Evolutionary conservation across 805 yeast species (phyloP).

Genomic region (Yamadazyma phyllophila): DNA sequence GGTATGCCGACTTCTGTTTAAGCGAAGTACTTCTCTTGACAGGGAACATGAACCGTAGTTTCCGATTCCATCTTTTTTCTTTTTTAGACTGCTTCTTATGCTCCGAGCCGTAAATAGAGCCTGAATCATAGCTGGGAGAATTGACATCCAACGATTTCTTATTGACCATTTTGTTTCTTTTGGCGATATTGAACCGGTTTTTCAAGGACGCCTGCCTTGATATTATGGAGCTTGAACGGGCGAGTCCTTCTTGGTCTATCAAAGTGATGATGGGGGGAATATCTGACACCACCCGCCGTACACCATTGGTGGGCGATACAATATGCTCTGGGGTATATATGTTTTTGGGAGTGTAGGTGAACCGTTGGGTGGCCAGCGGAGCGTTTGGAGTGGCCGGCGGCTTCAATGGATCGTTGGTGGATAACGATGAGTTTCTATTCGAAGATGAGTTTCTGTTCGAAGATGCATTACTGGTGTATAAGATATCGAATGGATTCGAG

Average conservation of each 20-base stretch:
- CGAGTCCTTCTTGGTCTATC: slow-evolving; percentile 19
- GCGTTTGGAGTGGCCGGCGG: slow-evolving; percentile 3
- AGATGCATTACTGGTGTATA: slow-evolving; percentile 16
- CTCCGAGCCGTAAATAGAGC: slow-evolving; percentile 8
- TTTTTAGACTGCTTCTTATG: slow-evolving; percentile 2
- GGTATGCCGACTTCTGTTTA: slow-evolving; percentile 16
- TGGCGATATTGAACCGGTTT: slow-evolving; percentile 27
- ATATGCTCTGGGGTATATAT: slow-evolving; percentile 6
- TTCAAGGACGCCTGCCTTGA: slow-evolving; percentile 31
- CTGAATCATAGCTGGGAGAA: slow-evolving; percentile 2
- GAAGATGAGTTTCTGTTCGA: slow-evolving; percentile 5
- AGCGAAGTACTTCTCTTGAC: slow-evolving; percentile 35
- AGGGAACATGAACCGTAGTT: slow-evolving; percentile 27
- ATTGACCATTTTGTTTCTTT: slow-evolving; percentile 27
- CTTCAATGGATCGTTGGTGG: not conserved
- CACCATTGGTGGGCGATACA: not conserved
- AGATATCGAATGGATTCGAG: slow-evolving; percentile 29
- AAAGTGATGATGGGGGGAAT: slow-evolving; percentile 25
- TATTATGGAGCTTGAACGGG: slow-evolving; percentile 27
- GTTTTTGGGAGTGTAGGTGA: slow-evolving; percentile 7
- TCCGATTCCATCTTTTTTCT: slow-evolving; percentile 1
- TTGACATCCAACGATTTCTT: slow-evolving; percentile 12
- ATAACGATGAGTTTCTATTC: not conserved
- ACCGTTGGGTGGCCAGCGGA: not conserved
- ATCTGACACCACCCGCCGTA: slow-evolving; percentile 4